Percentiles rank a stretch among this genome's conserved stretches.
Evolutionary conservation across 2,329 filamentous ascomycete genomes (phyloP).

Genomic region (Didymosphaeria variabile): DNA sequence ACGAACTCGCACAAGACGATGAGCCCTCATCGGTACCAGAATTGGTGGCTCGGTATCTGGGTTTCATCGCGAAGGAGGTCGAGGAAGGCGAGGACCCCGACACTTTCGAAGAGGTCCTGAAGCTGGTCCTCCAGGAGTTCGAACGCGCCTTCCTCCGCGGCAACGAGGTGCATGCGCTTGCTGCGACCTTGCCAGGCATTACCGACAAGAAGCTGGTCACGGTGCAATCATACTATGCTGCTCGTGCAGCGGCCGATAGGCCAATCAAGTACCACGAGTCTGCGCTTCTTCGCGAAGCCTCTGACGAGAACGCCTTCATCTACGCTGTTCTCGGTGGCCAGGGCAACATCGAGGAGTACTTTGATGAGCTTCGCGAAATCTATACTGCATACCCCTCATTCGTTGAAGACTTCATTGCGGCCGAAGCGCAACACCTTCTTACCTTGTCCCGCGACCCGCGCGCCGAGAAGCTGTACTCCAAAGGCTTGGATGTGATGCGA

Average conservation of each 20-base stretch:
- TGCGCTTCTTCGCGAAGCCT: constrained; percentile 86
- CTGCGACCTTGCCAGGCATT: constrained; percentile 86
- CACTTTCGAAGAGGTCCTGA: constrained; percentile 91
- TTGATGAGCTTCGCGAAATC: constrained; percentile 92
- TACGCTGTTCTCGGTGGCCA: constrained; percentile 97
- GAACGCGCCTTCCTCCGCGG: constrained; percentile 93
- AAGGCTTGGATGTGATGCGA: constrained; percentile 92
- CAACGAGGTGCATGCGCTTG: constrained; percentile 94
- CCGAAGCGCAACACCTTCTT: constrained; percentile 87
- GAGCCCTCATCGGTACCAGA: constrained; percentile 97
- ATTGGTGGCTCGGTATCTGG: constrained; percentile 91
- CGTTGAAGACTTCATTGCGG: constrained; percentile 82
- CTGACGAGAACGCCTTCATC: constrained; percentile 82
- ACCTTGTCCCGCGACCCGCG: constrained; percentile 81
- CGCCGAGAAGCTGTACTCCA: constrained; percentile 94
- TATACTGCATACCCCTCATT: constrained; percentile 92
- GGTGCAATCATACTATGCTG: constrained; percentile 90
- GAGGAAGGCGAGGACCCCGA: constrained; percentile 93
- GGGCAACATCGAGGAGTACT: constrained; percentile 99
- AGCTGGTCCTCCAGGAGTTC: constrained; percentile 93
- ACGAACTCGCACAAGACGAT: constrained; percentile 97
- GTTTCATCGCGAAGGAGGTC: constrained; percentile 86
- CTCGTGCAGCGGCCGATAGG: constrained; percentile 82
- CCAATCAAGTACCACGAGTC: constrained; percentile 93
- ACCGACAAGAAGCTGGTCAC: constrained; percentile 90